Evolutionary conservation across 2,329 filamentous ascomycete species (phyloP), one percentile per base, ranked within the genome.

Genomic region (Metarhizium humberi): DNA sequence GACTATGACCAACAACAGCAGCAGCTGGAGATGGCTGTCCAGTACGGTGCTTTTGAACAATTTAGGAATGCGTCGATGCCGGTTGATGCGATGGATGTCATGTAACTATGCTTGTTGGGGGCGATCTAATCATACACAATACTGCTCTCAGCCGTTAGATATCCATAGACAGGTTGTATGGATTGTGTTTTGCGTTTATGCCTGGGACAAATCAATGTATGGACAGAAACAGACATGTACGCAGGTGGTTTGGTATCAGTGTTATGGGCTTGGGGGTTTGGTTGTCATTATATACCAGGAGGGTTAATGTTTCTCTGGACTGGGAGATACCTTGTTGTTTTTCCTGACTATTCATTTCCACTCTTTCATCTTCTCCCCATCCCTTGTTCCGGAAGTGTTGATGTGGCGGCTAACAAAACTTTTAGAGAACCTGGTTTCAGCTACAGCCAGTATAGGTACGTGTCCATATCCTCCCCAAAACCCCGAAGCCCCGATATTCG

Each of bases 1-100:
- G 76, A 70, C 57, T 79, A 69, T 67, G 71, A 72, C 55, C 70
- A 72, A 55, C 77, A 78, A 63, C 75, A 79, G 66, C 70, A 75
- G 67, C 66, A 79, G 66, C 68, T 76, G 69, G 66, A 79, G 32
- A 86, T 88, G 84, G 85, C 86, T 64, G 78, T 86, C 59, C 82
- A 85, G 66, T 88, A 88, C 61, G 85, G 85, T 0, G 77, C 80
- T 25, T 82, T 78, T 61, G 78, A 82, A 62, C 78, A 81, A 58
- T 67, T 66, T 43, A 65, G 69, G 13, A 63, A 61, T 16, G 72
- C 73, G 6, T 69, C 75, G 45, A 51, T 51, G 40, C 76, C 78
- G 56, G 71, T 74, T 57, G 79, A 79, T 56, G 72, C 75, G 38
- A 77, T 78, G 74, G 73, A 77, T 60, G 66, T 72, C 34, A 69